A percentile compares a stretch with the other conserved stretches of the same genome.
phyloP scores from a whole-genome alignment of 2,329 filamentous ascomycete genomes.

The Mycosphaerelloides madeirae region DNA sequence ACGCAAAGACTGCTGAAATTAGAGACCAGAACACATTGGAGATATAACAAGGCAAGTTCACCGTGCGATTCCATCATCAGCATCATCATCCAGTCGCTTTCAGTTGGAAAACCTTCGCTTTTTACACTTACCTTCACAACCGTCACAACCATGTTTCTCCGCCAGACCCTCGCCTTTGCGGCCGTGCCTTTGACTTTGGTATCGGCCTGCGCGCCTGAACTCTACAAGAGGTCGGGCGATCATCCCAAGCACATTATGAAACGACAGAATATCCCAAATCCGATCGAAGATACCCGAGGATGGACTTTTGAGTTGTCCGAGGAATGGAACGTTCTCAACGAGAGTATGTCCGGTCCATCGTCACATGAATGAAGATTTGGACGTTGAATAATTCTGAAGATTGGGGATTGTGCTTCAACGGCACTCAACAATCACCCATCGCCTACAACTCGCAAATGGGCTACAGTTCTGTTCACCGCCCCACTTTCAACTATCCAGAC shows the following conservation, averaged over 20 bases:
- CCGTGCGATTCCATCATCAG: too few relatives aligned
- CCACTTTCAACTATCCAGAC: conserved; percentile 30
- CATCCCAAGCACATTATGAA: conserved; percentile 11
- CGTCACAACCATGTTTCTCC: not conserved
- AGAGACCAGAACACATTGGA: too few relatives aligned
- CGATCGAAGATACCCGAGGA: conserved; percentile 7
- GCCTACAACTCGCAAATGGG: conserved; percentile 3
- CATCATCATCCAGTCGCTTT: too few relatives aligned
- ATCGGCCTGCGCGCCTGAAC: conserved; percentile 13
- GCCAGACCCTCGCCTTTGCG: conserved; percentile 3
- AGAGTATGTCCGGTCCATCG: conserved; percentile 2
- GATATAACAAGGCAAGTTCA: too few relatives aligned
- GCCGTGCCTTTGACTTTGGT: conserved; percentile 8
- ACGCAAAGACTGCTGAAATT: too few relatives aligned
- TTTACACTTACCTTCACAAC: too few relatives aligned
- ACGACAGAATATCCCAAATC: conserved; percentile 9
- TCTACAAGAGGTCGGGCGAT: conserved; percentile 13
- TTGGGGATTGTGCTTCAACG: conserved; percentile 15
- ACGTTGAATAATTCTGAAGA: not conserved
- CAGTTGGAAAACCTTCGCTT: too few relatives aligned
- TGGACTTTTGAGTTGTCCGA: conserved; percentile 17
- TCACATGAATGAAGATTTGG: not conserved
- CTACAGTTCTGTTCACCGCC: not conserved
- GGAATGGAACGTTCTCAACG: conserved; percentile 14
- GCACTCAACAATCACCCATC: conserved; percentile 14